Percentiles rank a stretch among this genome's conserved stretches.
Conservation (phyloP, 768 basidiomycete species). For the Cystobasidium onofrii region DNA sequence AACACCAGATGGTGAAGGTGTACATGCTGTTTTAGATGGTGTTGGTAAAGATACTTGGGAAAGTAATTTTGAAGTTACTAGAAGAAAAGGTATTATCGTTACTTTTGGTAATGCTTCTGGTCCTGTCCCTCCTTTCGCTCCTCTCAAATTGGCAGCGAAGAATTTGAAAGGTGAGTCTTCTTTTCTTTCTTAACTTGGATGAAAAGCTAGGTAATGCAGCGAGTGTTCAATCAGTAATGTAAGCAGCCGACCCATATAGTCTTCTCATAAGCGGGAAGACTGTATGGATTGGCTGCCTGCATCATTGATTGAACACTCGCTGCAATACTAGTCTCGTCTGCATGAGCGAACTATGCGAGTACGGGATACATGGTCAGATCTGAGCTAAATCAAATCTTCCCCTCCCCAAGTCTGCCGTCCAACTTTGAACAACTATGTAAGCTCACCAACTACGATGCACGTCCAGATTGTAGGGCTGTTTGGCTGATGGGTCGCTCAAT, state of each 20-base stretch:
- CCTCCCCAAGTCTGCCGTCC: slow-evolving; percentile 37
- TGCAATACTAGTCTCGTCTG: too few species aligned
- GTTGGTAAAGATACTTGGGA: slow-evolving; percentile 92
- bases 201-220: too few species aligned
- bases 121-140: slow-evolving; percentile 63
- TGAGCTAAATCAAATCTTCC: not conserved
- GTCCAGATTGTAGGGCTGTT: slow-evolving; percentile 31
- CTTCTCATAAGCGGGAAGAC: too few species aligned
- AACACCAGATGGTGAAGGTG: slow-evolving; percentile 61
- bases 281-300: too few species aligned
- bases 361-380: too few species aligned
- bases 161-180: slow-evolving; percentile 57
- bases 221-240: too few species aligned
- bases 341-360: too few species aligned
- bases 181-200: too few species aligned
- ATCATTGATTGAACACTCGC: too few species aligned
- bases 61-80: slow-evolving; percentile 34
- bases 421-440: slow-evolving; percentile 63
- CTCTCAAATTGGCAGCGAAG: slow-evolving; percentile 66
- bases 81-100: slow-evolving; percentile 78
- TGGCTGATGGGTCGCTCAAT: slow-evolving; percentile 18
- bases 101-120: slow-evolving; percentile 89
- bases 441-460: too few species aligned
- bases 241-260: too few species aligned
- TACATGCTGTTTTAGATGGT: slow-evolving; percentile 78